Conservation (phyloP, 129 eudicot species). For the Flaveria trinervia region DNA sequence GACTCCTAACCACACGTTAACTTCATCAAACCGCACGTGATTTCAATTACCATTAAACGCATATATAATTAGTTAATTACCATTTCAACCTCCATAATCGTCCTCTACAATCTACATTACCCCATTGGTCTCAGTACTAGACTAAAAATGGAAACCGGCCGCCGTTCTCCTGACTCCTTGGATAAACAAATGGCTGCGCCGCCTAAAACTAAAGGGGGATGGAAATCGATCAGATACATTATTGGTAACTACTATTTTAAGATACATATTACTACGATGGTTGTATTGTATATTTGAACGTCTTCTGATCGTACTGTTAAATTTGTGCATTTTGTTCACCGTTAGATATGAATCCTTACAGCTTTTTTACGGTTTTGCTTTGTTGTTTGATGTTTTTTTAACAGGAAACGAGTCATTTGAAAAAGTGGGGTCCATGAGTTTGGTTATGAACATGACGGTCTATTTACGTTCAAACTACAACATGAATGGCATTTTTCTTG, state of each 20-base stretch:
- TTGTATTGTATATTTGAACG: too few species aligned
- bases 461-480: conserved; percentile 64
- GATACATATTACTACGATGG: too few species aligned
- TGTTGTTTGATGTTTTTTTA: background rate
- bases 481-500: conserved; percentile 56
- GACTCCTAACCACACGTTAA: conserved; percentile 18
- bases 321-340: too few species aligned
- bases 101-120: conserved; percentile 23
- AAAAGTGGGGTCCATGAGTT: conserved; percentile 74
- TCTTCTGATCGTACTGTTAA: too few species aligned
- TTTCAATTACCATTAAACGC: conserved; percentile 16
- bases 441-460: conserved; percentile 56
- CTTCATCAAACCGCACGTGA: conserved; percentile 6
- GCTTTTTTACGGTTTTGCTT: too few species aligned
- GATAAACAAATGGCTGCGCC: conserved; percentile 27
- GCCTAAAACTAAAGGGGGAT: conserved; percentile 49
- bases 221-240: conserved; percentile 65
- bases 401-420: conserved; percentile 70
- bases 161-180: conserved; percentile 11
- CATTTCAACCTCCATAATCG: conserved; percentile 1
- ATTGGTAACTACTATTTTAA: conserved; percentile 43
- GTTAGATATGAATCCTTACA: too few species aligned
- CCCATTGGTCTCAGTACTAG: background rate
- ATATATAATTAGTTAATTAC: background rate
- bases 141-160: conserved; percentile 29